phyloP scores from a whole-genome alignment of 2,329 filamentous ascomycete genomes.

The Beauveria sp. region DNA sequence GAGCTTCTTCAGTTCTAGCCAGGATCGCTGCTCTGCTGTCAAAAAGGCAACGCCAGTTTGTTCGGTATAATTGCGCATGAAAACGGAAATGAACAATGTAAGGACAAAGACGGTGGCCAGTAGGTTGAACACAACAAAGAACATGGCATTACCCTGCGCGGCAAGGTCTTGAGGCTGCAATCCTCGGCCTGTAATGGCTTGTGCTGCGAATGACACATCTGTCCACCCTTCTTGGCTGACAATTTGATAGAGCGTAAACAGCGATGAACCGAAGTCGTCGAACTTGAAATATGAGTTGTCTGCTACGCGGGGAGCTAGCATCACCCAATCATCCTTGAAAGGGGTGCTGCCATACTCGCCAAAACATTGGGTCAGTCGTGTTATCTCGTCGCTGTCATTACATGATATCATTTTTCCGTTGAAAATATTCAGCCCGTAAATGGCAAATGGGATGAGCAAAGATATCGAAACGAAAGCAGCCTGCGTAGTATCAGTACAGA shows the following conservation, averaged over 20 bases:
- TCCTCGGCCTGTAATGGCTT: slow-evolving; percentile 71
- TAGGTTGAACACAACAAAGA: slow-evolving; percentile 95
- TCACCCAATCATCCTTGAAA: slow-evolving; percentile 65
- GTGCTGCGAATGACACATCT: slow-evolving; percentile 79
- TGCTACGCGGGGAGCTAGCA: slow-evolving; percentile 75
- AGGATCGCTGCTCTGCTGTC: slow-evolving; percentile 91
- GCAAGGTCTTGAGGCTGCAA: slow-evolving; percentile 63
- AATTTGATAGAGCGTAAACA: slow-evolving; percentile 98
- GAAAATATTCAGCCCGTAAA: slow-evolving; percentile 92
- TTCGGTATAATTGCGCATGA: slow-evolving; percentile 99
- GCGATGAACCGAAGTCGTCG: slow-evolving; percentile 84
- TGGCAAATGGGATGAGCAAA: slow-evolving; percentile 89
- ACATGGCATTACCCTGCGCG: slow-evolving; percentile 79
- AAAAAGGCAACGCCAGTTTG: slow-evolving; percentile 95
- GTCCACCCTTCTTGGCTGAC: slow-evolving; percentile 98
- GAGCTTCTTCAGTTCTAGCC: slow-evolving; percentile 89
- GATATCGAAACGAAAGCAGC: slow-evolving; percentile 91
- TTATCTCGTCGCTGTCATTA: slow-evolving; percentile 54
- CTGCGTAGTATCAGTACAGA: slow-evolving; percentile 22
- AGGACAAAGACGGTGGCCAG: slow-evolving; percentile 93
- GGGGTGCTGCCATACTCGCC: slow-evolving; percentile 74
- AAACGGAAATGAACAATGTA: slow-evolving; percentile 96
- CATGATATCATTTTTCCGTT: slow-evolving; percentile 71
- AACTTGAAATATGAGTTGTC: slow-evolving; percentile 83
- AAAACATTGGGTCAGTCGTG: slow-evolving; percentile 65